Evolutionary conservation across 495 filamentous ascomycete species (phyloP).

Genomic region (Aspergillus olivimuriae): DNA sequence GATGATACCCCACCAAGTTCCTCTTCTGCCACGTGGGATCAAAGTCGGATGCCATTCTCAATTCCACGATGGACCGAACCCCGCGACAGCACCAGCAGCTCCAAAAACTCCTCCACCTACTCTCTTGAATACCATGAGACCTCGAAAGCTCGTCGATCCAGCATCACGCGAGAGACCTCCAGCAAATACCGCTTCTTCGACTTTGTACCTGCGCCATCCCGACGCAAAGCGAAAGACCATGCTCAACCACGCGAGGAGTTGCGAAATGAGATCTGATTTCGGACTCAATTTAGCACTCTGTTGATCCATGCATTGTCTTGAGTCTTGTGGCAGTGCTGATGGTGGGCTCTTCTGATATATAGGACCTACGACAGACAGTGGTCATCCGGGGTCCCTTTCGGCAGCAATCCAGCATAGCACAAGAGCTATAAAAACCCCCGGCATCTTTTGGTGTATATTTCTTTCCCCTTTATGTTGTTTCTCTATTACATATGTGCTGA

Average conservation of each 20-base stretch:
- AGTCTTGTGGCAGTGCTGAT: slow-evolving; percentile 5
- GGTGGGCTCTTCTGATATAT: slow-evolving; percentile 4
- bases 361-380: background rate
- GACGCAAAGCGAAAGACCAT: slow-evolving; percentile 41
- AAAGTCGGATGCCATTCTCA: slow-evolving; percentile 34
- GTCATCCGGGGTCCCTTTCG: no score
- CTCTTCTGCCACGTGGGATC: slow-evolving; percentile 47
- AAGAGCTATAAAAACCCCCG: slow-evolving; percentile 6
- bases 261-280: slow-evolving; percentile 28
- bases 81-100: slow-evolving; percentile 41
- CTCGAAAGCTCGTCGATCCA: slow-evolving; percentile 36
- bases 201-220: slow-evolving; percentile 37
- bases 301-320: slow-evolving; percentile 5
- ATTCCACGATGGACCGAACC: slow-evolving; percentile 40
- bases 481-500: slow-evolving; percentile 22
- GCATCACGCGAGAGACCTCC: slow-evolving; percentile 38
- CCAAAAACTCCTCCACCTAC: slow-evolving; percentile 43
- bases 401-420: slow-evolving; percentile 18
- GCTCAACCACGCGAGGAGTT: slow-evolving; percentile 34
- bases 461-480: slow-evolving; percentile 10
- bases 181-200: slow-evolving; percentile 46
- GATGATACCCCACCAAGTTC: slow-evolving; percentile 48
- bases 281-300: background rate
- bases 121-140: slow-evolving; percentile 39
- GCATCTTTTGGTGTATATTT: slow-evolving; percentile 21